Evolutionary conservation across 2,329 filamentous ascomycete species (phyloP), one percentile per base, ranked within the genome.

Genomic region (Fusarium sp.): DNA sequence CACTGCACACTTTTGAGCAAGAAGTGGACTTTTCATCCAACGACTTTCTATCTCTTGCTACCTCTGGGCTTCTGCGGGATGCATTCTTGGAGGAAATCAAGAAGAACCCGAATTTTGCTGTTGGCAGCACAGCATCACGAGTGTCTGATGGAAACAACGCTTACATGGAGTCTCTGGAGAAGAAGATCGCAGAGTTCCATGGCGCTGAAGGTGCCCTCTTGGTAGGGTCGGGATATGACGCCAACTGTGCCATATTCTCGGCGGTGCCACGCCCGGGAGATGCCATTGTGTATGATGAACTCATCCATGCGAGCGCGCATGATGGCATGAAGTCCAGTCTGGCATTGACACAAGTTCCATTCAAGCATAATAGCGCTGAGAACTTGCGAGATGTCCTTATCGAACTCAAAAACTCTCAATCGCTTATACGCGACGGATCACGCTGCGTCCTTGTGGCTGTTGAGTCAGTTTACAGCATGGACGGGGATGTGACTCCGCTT

Each of bases 381-480:
- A 23, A 14, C 15, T 26, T 54, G 13, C 35, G 35, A 23, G 26
- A 32, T 10, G 38, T 41, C 12, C 50, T 54, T 32, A 18, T 54
- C 5, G 26, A 27, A 3, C 26, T 54, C 37, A 54, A 54, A 10
- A 20, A 41, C 3, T 32, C 13, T 26, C 26, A 54, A 27, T 41
- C 50, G 18, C 50, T 40, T 13, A 54, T 54, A 11, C 35, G 38
- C 2, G 38, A 54, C 6, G 50, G 50, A 10, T 32, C 35, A 17
- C 35, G 50, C 12, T 54, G 35, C n/a, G 38, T 32, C 27, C 35
- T 54, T 8, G 38, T 54, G 26, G 50, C 50, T 11, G 50, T 54
- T 6, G 50, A 54, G 26, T 54, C 50, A 15, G 23, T 54, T 32
- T 41, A 54, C 14, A 54, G 50, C 17, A 54, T 54, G 50, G 50